These are phyloP conservation scores for Monosporascus sp. DNA, from an alignment of 2,329 filamentous ascomycete genomes.

Conservation along the genomic window DNA sequence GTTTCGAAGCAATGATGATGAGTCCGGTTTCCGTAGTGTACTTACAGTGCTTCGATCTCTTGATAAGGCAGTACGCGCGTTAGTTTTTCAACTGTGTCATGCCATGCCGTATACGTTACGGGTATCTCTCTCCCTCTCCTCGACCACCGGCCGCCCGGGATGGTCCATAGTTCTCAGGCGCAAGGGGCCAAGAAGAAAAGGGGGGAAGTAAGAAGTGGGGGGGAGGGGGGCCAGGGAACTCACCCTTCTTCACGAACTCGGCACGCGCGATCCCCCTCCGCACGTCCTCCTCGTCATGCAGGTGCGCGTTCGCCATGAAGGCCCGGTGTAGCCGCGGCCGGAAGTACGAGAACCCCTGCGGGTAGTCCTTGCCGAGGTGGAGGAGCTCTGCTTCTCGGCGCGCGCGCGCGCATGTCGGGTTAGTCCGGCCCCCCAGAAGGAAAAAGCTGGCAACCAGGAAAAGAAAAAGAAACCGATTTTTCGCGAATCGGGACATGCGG, in stretches of 20 bases:
- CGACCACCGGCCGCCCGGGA: no score
- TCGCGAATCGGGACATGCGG: no score
- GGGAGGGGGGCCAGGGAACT: conserved; percentile 5
- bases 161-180: neutral
- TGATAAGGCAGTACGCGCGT: neutral
- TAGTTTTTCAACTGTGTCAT: no score
- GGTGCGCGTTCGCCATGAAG: conserved; percentile 67
- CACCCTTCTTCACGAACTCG: conserved; percentile 88
- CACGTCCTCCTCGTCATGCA: conserved; percentile 72
- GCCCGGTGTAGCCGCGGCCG: conserved; percentile 75
- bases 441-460: no score
- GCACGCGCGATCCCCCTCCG: conserved; percentile 69
- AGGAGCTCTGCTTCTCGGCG: conserved; percentile 62
- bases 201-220: neutral
- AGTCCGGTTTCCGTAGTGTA: conserved; percentile 14
- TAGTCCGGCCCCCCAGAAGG: no score
- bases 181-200: neutral
- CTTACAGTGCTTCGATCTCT: conserved; percentile 93
- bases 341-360: conserved; percentile 70
- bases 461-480: no score
- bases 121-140: neutral
- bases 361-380: conserved; percentile 79
- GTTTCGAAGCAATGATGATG: no score
- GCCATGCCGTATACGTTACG: no score
- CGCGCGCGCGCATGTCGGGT: neutral